phyloP scores from a whole-genome alignment of 2,329 filamentous ascomycete genomes.

The Hypomyces perniciosus region DNA sequence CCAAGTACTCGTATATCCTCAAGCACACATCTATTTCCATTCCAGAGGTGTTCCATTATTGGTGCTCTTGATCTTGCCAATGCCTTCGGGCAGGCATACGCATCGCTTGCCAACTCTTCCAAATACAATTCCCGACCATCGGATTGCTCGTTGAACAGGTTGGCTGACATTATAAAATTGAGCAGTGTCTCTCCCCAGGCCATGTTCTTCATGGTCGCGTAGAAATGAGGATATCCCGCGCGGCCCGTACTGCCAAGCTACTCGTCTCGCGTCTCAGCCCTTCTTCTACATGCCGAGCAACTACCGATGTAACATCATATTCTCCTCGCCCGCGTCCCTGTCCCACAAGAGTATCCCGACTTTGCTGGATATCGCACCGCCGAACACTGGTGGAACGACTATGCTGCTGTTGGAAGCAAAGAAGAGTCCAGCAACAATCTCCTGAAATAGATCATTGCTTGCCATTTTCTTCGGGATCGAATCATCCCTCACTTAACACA shows the following conservation, averaged over 20 bases:
- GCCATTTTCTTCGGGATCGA: slow-evolving; percentile 11
- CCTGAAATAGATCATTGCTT: slow-evolving; percentile 14
- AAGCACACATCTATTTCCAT: slow-evolving; percentile 25
- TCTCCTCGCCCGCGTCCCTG: slow-evolving; percentile 14
- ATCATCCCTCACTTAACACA: background rate
- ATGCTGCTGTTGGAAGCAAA: slow-evolving; percentile 10
- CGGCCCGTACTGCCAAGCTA: slow-evolving; percentile 14
- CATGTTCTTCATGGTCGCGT: slow-evolving; percentile 12
- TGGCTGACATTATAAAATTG: slow-evolving; percentile 12
- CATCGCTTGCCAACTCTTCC: slow-evolving; percentile 21
- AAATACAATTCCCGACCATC: slow-evolving; percentile 22
- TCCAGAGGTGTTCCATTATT: slow-evolving; percentile 23
- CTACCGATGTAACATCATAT: slow-evolving; percentile 15
- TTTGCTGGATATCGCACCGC: slow-evolving; percentile 13
- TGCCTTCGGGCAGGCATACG: too few species aligned
- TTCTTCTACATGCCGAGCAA: slow-evolving; percentile 15
- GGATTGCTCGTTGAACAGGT: slow-evolving; percentile 24
- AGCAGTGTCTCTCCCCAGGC: slow-evolving; percentile 14
- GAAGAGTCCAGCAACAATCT: slow-evolving; percentile 14
- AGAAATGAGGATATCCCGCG: slow-evolving; percentile 11
- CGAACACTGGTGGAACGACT: slow-evolving; percentile 16
- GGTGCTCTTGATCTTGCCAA: slow-evolving; percentile 14
- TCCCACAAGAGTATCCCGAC: slow-evolving; percentile 13
- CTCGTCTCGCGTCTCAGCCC: slow-evolving; percentile 12
- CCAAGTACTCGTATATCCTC: slow-evolving; percentile 21